These are phyloP conservation scores for Fusarium redolens DNA, from an alignment of 2,329 filamentous ascomycete species.

Conservation along the genomic window DNA sequence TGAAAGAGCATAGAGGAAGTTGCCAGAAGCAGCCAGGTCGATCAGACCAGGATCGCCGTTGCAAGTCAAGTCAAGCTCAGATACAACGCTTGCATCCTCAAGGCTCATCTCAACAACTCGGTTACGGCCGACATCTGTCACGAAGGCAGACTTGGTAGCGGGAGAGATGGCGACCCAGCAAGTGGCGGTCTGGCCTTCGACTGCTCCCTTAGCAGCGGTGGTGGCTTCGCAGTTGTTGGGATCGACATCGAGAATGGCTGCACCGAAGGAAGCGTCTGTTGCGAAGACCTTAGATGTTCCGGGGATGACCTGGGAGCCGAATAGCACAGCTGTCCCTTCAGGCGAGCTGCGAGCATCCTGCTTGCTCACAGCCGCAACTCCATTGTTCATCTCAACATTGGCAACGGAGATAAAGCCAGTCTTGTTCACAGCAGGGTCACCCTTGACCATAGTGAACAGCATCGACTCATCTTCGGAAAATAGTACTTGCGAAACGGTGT, in stretches of 20 bases:
- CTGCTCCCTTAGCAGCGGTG: constrained; percentile 51
- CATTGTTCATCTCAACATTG: constrained; percentile 48
- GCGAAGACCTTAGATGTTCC: constrained; percentile 60
- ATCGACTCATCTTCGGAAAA: constrained; percentile 65
- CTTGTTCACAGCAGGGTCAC: constrained; percentile 64
- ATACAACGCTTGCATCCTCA: constrained; percentile 59
- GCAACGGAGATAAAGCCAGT: constrained; percentile 68
- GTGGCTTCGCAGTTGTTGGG: constrained; percentile 44
- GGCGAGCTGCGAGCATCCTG: constrained; percentile 56
- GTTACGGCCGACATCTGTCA: constrained; percentile 66
- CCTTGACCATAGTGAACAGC: constrained; percentile 70
- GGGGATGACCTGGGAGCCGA: constrained; percentile 62
- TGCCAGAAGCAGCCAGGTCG: constrained; percentile 64
- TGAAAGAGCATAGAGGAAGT: constrained; percentile 67
- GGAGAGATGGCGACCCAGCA: constrained; percentile 68
- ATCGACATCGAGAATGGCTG: constrained; percentile 59
- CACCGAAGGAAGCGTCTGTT: constrained; percentile 70
- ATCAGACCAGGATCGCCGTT: constrained; percentile 65
- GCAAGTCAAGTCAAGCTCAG: constrained; percentile 53
- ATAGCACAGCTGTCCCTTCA: constrained; percentile 66
- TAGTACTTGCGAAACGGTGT: constrained; percentile 70
- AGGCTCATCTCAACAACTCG: constrained; percentile 67
- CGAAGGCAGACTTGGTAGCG: constrained; percentile 63
- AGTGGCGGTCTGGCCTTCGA: constrained; percentile 65
- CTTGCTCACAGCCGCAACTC: constrained; percentile 29